Percentiles rank a stretch among this genome's conserved stretches.
These are phyloP conservation scores for Quercus engelmannii DNA, from an alignment of 306 rosid species.

Conservation along the genomic window DNA sequence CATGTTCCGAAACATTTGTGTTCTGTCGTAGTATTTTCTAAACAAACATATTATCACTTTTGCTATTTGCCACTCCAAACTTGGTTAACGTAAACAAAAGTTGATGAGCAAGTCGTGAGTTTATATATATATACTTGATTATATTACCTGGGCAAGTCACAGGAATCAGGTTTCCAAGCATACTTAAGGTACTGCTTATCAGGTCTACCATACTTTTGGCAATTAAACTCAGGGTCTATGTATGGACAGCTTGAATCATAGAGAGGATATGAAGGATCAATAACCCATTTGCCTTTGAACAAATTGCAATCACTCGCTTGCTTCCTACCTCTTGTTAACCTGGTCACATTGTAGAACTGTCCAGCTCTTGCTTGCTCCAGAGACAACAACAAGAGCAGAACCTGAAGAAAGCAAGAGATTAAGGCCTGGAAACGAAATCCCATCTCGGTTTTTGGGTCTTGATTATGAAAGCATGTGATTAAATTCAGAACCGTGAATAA, in stretches of 20 bases:
- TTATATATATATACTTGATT: too few species aligned
- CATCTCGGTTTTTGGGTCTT: constrained; percentile 35
- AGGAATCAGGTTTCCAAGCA: constrained; percentile 82
- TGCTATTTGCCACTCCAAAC: too few species aligned
- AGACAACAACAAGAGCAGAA: constrained; percentile 20
- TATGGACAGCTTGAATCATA: constrained; percentile 75
- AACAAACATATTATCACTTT: too few species aligned
- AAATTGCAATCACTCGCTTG: constrained; percentile 56
- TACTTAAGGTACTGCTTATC: constrained; percentile 86
- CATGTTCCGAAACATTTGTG: too few species aligned
- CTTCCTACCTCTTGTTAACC: constrained; percentile 37
- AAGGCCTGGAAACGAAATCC: constrained; percentile 39
- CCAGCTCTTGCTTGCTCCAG: constrained; percentile 38
- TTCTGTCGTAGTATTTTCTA: too few species aligned
- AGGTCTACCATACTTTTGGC: constrained; percentile 79
- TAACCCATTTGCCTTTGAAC: constrained; percentile 78
- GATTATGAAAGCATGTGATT: not conserved
- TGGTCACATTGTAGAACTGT: constrained; percentile 34
- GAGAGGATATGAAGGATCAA: constrained; percentile 65
- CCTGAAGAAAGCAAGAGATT: constrained; percentile 29
- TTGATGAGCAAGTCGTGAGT: not conserved
- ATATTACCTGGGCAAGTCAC: constrained; percentile 69
- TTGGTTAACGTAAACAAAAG: too few species aligned
- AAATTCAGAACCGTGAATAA: not conserved
- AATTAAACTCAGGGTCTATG: constrained; percentile 81